These are phyloP conservation scores for Tetrapyrgos nigripes DNA, from an alignment of 1,284 basidiomycete species.

Conservation along the genomic window DNA sequence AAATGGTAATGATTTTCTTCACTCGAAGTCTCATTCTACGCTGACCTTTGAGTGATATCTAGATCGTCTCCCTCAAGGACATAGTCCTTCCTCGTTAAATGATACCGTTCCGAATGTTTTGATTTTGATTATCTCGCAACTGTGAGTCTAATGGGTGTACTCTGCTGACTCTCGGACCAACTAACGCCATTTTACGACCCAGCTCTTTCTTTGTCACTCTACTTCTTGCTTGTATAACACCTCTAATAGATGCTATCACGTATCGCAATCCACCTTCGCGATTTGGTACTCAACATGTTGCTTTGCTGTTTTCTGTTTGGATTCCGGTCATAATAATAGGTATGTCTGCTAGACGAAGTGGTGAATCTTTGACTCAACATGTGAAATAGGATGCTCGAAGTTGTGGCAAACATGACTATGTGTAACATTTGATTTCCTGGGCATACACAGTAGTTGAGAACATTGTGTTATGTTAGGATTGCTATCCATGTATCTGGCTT, in stretches of 20 bases:
- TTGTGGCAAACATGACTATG: no score
- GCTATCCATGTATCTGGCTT: no score
- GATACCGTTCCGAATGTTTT: neutral
- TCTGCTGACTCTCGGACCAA: neutral
- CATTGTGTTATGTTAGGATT: no score
- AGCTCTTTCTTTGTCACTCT: conserved; percentile 48
- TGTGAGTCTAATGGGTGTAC: neutral
- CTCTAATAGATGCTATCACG: conserved; percentile 52
- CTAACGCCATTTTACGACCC: neutral
- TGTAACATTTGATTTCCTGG: no score
- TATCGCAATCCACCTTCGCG: conserved; percentile 40
- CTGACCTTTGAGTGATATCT: neutral
- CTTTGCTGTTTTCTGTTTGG: conserved; percentile 59
- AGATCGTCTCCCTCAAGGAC: neutral
- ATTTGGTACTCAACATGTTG: conserved; percentile 63
- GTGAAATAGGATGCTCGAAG: no score
- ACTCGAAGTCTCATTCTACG: neutral
- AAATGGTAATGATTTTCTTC: neutral
- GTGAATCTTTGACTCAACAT: no score
- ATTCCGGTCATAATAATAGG: conserved; percentile 54
- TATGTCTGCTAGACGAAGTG: no score
- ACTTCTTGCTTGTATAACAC: conserved; percentile 54
- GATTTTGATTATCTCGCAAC: conserved; percentile 1
- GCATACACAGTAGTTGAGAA: no score
- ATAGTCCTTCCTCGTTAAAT: conserved; percentile 1